phyloP scores from a whole-genome alignment of 164 flowering plant genomes.

The Piper longum region DNA sequence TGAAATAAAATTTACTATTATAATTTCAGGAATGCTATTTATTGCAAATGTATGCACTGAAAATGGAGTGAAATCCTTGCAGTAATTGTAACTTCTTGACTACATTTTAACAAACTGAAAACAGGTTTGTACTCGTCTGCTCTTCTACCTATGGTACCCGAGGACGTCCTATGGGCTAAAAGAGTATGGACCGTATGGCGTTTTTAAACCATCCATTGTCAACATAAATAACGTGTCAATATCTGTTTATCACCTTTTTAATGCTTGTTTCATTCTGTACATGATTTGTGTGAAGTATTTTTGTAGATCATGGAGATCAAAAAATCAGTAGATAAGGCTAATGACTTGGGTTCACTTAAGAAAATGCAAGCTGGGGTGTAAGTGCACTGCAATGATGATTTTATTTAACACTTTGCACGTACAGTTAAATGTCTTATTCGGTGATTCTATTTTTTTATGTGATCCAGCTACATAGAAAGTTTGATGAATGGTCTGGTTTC shows the following conservation, averaged over 20 bases:
- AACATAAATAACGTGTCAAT: too few species aligned
- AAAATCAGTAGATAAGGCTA: constrained; percentile 82
- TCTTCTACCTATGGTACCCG: background rate
- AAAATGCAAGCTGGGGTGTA: constrained; percentile 57
- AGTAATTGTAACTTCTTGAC: too few species aligned
- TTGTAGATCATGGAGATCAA: constrained; percentile 76
- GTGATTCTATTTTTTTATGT: constrained; percentile 1
- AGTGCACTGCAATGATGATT: background rate
- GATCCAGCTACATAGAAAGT: constrained; percentile 42
- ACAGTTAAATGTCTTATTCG: background rate
- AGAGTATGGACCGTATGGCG: background rate
- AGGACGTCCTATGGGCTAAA: background rate
- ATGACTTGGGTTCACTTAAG: constrained; percentile 33
- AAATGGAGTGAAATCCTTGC: background rate
- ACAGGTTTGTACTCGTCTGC: background rate
- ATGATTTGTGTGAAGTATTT: background rate
- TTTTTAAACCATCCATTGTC: too few species aligned
- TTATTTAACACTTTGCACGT: background rate
- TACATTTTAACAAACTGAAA: too few species aligned
- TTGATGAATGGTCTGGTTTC: constrained; percentile 36
- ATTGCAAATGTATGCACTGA: too few species aligned
- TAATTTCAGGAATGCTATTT: too few species aligned
- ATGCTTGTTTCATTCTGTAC: too few species aligned
- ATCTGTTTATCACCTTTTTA: too few species aligned
- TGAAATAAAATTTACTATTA: too few species aligned